Evolutionary conservation across 139 green algal species (phyloP).

Genomic region (Volvox africanus): DNA sequence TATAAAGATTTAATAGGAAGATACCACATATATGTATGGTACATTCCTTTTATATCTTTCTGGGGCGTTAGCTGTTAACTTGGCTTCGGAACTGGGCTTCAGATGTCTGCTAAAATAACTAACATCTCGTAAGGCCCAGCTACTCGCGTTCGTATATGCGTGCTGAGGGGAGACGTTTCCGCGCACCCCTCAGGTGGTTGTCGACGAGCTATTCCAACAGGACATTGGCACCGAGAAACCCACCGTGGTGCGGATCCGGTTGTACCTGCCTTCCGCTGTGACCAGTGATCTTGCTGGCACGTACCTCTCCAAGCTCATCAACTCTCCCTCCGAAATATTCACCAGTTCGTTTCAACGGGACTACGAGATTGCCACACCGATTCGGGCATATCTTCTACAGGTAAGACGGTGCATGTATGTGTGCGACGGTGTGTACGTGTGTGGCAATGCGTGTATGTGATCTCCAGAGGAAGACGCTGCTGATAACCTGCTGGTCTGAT

Average conservation of each 20-base stretch:
- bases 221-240: background rate
- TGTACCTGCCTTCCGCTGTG: background rate
- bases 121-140: too few relatives aligned
- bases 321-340: conserved; percentile 35
- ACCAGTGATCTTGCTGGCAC: background rate
- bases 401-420: background rate
- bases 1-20: too few relatives aligned
- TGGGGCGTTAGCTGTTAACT: too few relatives aligned
- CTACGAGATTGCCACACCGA: background rate
- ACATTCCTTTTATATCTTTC: too few relatives aligned
- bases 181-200: background rate
- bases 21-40: too few relatives aligned
- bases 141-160: too few relatives aligned
- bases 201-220: conserved; percentile 14
- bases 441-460: background rate
- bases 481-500: background rate
- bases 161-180: too few relatives aligned
- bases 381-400: background rate
- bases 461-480: background rate
- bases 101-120: too few relatives aligned
- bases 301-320: conserved; percentile 38
- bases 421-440: background rate
- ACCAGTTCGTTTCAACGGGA: background rate
- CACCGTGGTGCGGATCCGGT: background rate
- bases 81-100: too few relatives aligned